A percentile compares a stretch with the other conserved stretches of the same genome.
Conservation (phyloP, 371 early-diverging fungal species). For the Rhizopus arrhizus region DNA sequence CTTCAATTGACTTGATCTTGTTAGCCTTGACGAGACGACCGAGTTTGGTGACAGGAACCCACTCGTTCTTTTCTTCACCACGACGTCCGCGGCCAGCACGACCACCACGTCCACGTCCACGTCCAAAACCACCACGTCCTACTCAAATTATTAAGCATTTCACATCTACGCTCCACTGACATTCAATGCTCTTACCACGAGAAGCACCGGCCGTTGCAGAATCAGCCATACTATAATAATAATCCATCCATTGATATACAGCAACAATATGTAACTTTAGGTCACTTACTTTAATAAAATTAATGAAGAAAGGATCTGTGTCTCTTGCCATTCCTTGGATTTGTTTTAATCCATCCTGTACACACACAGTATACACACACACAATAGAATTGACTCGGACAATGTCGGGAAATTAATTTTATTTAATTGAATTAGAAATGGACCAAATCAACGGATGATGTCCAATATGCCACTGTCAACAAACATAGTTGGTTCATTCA, state of each 20-base stretch:
- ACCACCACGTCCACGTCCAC: slow-evolving; percentile 81
- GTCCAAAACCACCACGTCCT: slow-evolving; percentile 76
- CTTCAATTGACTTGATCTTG: slow-evolving; percentile 89
- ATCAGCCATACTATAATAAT: slow-evolving; percentile 64
- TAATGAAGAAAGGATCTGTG: slow-evolving; percentile 29
- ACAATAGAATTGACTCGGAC: too few species aligned
- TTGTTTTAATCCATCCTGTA: too few species aligned
- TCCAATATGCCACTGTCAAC: slow-evolving; percentile 1
- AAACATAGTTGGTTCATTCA: slow-evolving; percentile 5
- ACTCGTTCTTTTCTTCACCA: slow-evolving; percentile 86
- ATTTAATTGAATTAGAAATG: not conserved
- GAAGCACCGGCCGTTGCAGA: slow-evolving; percentile 75
- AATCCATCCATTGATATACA: slow-evolving; percentile 20
- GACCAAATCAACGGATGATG: not conserved
- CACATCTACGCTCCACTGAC: not conserved
- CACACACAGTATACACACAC: too few species aligned
- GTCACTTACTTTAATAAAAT: slow-evolving; percentile 30
- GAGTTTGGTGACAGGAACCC: slow-evolving; percentile 95
- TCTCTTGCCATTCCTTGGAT: too few species aligned
- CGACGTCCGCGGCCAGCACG: slow-evolving; percentile 83
- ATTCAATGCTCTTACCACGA: slow-evolving; percentile 52
- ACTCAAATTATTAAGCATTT: not conserved
- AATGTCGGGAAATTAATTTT: too few species aligned
- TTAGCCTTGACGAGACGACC: slow-evolving; percentile 94
- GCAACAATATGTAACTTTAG: slow-evolving; percentile 1